Evolutionary conservation across 2,329 filamentous ascomycete genomes (phyloP).

Genomic region (Coniochaeta sp.): DNA sequence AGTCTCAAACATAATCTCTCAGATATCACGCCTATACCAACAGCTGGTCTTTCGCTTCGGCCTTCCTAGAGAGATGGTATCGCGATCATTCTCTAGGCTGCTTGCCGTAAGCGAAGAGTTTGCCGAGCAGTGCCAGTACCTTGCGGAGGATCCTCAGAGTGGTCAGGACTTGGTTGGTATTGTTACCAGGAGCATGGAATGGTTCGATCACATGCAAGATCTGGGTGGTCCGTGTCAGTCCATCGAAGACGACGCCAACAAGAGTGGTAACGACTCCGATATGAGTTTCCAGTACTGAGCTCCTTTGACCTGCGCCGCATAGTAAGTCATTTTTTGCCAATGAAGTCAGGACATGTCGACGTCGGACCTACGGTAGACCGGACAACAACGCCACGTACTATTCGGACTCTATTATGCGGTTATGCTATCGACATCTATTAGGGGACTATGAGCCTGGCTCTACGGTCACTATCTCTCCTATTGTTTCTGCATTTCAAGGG

Average conservation of each 20-base stretch:
- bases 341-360: not conserved
- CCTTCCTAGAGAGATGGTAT: not conserved
- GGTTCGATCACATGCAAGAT: not conserved
- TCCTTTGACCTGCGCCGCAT: not conserved
- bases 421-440: too few species aligned
- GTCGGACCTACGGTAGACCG: too few species aligned
- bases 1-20: not conserved
- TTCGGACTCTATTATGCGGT: too few species aligned
- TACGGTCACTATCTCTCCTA: too few species aligned
- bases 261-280: not conserved
- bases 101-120: not conserved
- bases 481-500: too few species aligned
- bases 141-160: not conserved
- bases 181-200: not conserved
- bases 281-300: not conserved
- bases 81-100: not conserved
- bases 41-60: not conserved
- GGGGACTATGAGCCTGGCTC: too few species aligned
- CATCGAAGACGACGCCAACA: not conserved
- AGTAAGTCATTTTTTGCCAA: not conserved
- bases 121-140: not conserved
- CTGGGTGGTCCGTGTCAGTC: not conserved
- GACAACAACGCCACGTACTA: too few species aligned
- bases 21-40: not conserved
- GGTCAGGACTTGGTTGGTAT: not conserved